Evolutionary conservation across 139 green algal genomes (phyloP).

Genomic region (Pedinophyceae sp.): DNA sequence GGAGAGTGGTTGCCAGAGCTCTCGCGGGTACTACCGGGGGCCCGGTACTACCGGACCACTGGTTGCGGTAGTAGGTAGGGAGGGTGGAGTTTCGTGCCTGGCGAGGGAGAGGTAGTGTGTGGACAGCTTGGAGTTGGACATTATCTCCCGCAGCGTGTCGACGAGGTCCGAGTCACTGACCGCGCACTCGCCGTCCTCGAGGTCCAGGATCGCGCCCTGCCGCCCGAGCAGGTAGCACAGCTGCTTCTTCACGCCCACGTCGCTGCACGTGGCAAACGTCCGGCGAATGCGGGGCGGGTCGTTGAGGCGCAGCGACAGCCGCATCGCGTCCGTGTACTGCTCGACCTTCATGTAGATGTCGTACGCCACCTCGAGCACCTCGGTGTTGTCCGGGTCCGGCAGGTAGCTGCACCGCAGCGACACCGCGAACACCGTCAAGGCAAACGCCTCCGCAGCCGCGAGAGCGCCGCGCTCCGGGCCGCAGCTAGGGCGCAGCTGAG

Average conservation of each 20-base stretch:
- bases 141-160: slow-evolving; percentile 28
- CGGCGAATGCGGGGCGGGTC: slow-evolving; percentile 13
- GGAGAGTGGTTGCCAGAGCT: no score
- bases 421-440: background rate
- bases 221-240: slow-evolving; percentile 79
- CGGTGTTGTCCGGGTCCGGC: slow-evolving; percentile 75
- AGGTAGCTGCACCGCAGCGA: slow-evolving; percentile 59
- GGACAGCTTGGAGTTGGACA: slow-evolving; percentile 61
- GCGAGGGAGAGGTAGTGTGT: slow-evolving; percentile 84
- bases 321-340: slow-evolving; percentile 67
- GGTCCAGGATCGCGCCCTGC: slow-evolving; percentile 42
- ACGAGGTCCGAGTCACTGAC: background rate
- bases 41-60: no score
- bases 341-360: slow-evolving; percentile 57
- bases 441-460: background rate
- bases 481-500: no score
- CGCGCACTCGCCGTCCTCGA: slow-evolving; percentile 49
- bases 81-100: no score
- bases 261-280: slow-evolving; percentile 20
- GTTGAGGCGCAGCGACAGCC: slow-evolving; percentile 30
- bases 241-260: slow-evolving; percentile 72
- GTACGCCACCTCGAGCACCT: slow-evolving; percentile 63
- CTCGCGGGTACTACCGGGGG: no score
- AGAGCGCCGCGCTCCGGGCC: no score
- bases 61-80: no score